Conservation (phyloP, 345 rosid genomes). For the Bruguiera sexangula region DNA sequence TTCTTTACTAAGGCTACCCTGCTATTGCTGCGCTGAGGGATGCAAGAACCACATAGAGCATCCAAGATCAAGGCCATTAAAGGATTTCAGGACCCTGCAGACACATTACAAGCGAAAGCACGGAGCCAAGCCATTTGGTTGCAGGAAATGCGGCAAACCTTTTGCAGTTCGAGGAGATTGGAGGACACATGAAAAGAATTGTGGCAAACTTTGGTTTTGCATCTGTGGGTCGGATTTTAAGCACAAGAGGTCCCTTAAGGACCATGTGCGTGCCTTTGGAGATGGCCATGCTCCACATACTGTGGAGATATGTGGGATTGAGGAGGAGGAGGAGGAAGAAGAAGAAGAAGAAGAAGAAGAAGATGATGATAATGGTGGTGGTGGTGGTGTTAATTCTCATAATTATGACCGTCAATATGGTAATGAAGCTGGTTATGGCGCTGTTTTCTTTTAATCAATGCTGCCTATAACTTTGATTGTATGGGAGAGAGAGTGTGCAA, state of each 20-base stretch:
- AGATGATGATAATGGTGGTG: background rate
- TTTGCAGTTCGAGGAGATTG: conserved; percentile 28
- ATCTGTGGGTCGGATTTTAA: conserved; percentile 29
- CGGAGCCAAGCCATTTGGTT: conserved; percentile 15
- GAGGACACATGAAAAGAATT: conserved; percentile 27
- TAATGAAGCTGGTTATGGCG: conserved; percentile 2
- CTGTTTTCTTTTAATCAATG: conserved; percentile 10
- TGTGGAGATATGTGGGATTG: conserved; percentile 1
- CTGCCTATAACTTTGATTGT: background rate
- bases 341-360: conserved; percentile 4
- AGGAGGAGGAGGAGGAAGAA: conserved; percentile 6
- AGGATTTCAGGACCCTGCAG: conserved; percentile 24
- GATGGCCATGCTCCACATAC: conserved; percentile 23
- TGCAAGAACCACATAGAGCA: conserved; percentile 27
- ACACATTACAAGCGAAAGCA: conserved; percentile 27
- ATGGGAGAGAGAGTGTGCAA: conserved; percentile 1
- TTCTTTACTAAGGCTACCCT: conserved; percentile 20
- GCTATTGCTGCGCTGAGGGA: conserved; percentile 27
- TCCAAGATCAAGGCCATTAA: conserved; percentile 26
- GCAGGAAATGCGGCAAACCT: conserved; percentile 22
- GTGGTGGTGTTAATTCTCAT: background rate
- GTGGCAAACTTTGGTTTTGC: conserved; percentile 28
- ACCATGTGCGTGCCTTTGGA: conserved; percentile 24
- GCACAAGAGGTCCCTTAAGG: conserved; percentile 28
- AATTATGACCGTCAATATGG: background rate